Base-by-base conservation (phyloP, 2,329 filamentous ascomycete species). In the Aspergillus fumigatus region DNA sequence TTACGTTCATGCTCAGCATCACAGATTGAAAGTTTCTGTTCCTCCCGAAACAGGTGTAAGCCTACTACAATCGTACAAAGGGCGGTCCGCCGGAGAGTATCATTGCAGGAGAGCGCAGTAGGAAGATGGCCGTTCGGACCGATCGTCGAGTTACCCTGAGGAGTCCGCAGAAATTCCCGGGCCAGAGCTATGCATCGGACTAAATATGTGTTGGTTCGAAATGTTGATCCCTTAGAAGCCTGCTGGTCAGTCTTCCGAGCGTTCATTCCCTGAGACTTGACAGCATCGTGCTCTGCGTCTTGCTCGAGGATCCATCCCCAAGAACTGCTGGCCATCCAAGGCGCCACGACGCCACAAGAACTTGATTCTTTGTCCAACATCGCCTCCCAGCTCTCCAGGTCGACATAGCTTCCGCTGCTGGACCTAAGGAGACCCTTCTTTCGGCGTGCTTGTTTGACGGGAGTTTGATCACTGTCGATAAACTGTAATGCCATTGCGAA, bases 31-130 rank as follows among this genome's bases (percentile, higher is more conserved):
- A 99, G 82, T 69, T 96, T 97, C 60, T 89, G 82, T 70, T 99
- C 94, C 71, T 99, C 93, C 0, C 89, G 82, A n/a, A 96, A 78
- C 3, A 97, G 79, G 74, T 99, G 94, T 11, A 99, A 78, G 0
- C 84, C 88, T 41, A 87, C 78, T 61, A 95, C 78, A 40, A 93
- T 82, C 52, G 89, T 80, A 66, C 89, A 83, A 69, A 88, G 77
- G 35, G 88, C 80, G 54, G 85, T 86, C 55, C 82, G 80, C 47
- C 85, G 82, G 51, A 80, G 79, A 55, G 84, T 83, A 52, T 77
- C 75, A 40, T 82, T 77, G 54, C 79, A 82, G 52, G 81, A 75
- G 60, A 66, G 71, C 32, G 73, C 83, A 0, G 86, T 89, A 27
- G 89, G 88, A 54, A 92, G 77, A 66, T 86, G 89, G 1, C 88